phyloP scores from a whole-genome alignment of 805 yeast species.

The Maudiozyma saulgeensis region DNA sequence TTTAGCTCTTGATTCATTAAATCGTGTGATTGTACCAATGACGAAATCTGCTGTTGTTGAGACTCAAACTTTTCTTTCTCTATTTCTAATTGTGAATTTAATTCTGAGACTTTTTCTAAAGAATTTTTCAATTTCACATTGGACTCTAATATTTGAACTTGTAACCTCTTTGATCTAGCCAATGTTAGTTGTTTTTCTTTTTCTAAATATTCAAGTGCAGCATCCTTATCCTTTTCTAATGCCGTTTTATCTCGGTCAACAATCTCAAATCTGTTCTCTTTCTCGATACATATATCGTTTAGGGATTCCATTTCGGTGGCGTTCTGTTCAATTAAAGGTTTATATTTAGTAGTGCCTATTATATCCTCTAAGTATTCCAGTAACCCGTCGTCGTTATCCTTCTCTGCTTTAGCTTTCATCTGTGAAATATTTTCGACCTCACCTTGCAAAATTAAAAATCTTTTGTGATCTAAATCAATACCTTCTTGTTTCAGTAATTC shows the following conservation, averaged over 20 bases:
- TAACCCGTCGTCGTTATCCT: conserved; percentile 84
- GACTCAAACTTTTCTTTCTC: conserved; percentile 37
- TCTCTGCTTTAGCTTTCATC: conserved; percentile 96
- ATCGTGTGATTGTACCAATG: conserved; percentile 22
- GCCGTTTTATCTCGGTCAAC: conserved; percentile 66
- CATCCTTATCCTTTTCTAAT: conserved; percentile 55
- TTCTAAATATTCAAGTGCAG: conserved; percentile 55
- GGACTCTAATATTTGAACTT: conserved; percentile 38
- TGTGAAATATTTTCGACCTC: conserved; percentile 98
- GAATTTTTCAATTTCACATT: conserved; percentile 33
- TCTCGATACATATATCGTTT: conserved; percentile 73
- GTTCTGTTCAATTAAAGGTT: conserved; percentile 60
- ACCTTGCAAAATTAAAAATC: conserved; percentile 92
- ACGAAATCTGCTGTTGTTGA: conserved; percentile 32
- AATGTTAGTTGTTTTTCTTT: conserved; percentile 53
- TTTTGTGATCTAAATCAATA: conserved; percentile 86
- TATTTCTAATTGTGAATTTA: conserved; percentile 33
- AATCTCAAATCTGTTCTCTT: conserved; percentile 66
- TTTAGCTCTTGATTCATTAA: conserved; percentile 19
- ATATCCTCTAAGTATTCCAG: conserved; percentile 93
- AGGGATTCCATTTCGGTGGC: conserved; percentile 55
- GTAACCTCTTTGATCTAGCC: conserved; percentile 47
- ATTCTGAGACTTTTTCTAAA: conserved; percentile 30
- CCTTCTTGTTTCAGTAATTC: conserved; percentile 66
- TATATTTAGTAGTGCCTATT: conserved; percentile 86